Conservation (phyloP, 2,329 filamentous ascomycete species). For the Harringtonia lauricola region DNA sequence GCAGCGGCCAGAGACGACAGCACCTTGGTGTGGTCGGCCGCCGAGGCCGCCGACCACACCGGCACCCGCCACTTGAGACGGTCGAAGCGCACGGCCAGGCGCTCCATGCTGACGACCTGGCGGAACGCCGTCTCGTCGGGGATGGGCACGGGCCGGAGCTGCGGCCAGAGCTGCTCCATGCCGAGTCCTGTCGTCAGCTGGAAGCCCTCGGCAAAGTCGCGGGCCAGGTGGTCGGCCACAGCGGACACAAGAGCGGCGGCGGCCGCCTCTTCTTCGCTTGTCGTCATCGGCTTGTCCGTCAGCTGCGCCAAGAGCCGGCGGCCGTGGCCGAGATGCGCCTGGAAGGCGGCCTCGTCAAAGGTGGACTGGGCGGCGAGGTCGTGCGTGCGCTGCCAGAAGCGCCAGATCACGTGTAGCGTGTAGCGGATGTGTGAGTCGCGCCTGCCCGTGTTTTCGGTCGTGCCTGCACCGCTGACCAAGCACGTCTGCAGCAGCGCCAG, state of each 20-base stretch:
- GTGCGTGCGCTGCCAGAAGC: conserved; percentile 45
- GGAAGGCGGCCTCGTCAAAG: conserved; percentile 54
- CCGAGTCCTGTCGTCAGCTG: conserved; percentile 63
- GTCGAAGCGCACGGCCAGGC: conserved; percentile 49
- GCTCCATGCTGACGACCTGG: conserved; percentile 39
- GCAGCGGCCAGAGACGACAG: conserved; percentile 43
- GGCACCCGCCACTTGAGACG: conserved; percentile 44
- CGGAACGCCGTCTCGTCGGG: conserved; percentile 32
- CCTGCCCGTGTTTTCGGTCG: conserved; percentile 7
- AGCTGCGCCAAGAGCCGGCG: conserved; percentile 26
- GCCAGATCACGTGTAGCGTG: conserved; percentile 29
- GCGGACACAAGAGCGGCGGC: conserved; percentile 20
- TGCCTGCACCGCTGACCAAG: neutral
- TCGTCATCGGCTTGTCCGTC: neutral
- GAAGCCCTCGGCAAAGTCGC: conserved; percentile 58
- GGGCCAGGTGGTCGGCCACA: conserved; percentile 32
- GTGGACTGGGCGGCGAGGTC: conserved; percentile 27
- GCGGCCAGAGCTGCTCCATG: conserved; percentile 71
- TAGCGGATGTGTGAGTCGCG: no score
- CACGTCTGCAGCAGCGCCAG: neutral
- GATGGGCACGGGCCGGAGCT: conserved; percentile 53
- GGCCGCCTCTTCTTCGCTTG: neutral
- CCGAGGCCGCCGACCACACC: conserved; percentile 34
- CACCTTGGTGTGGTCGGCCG: conserved; percentile 40
- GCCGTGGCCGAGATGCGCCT: conserved; percentile 47